Evolutionary conservation across 2,329 filamentous ascomycete genomes (phyloP), one percentile per base, ranked within the genome.

Genomic region (Colletotrichum sp.): DNA sequence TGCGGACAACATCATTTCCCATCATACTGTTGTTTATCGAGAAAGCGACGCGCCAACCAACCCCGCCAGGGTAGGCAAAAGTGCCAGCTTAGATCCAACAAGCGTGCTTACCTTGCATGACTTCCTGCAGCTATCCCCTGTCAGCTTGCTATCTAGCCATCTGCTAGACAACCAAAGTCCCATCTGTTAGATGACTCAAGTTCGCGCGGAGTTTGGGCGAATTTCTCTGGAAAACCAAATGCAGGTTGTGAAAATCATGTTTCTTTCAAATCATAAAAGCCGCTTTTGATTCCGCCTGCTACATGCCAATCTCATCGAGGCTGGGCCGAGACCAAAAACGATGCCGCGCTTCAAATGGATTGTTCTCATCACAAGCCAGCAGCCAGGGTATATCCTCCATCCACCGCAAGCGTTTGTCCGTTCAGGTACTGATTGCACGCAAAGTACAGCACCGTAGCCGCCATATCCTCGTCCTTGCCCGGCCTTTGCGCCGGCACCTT

Each of bases 401-500:
- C 85, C 0, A 87, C 84, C 1, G 83, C 84, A 9, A 87, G 33
- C 1, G 81, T 84, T 80, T 86, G 82, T 0, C 86, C 86, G 29
- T 85, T 84, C 18, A 87, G 63, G 66, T 87, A 87, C 79, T 87
- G 85, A 66, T 87, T 87, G 4, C 76, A 78, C 5, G 83, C 84
- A 59, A 83, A 80, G 74, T 84, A 94, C 66, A 95, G 83, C 78
- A 93, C 92, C 0, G 92, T 85, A 9, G 90, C 90, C 0, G 93
- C 93, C 78, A 95, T 92, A 80, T 95, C 93, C 80, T 94, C 86
- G 8, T 93, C 91, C 54, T 87, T 90, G 4, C 93, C 93, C 62
- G 94, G 93, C 16, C 93, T 85, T 1, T 87, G 88, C 18, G 94
- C 84, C 1, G 93, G 93, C 57, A 94, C 90, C 13, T 91, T 90